These are phyloP conservation scores for Leishmania arabica DNA, from an alignment of 208 protist genomes.

Conservation along the genomic window DNA sequence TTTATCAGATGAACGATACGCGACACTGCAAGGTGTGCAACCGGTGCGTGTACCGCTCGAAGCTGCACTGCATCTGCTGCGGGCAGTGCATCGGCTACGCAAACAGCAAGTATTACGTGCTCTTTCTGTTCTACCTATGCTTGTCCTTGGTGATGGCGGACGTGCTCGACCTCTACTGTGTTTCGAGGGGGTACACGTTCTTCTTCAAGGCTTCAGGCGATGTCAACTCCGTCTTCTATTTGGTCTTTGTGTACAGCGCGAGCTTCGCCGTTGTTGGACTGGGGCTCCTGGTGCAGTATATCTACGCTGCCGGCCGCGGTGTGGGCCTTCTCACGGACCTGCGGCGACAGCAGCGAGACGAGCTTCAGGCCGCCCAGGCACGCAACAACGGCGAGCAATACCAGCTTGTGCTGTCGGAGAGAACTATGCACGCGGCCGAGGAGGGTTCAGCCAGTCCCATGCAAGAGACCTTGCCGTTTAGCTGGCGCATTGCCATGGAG, in stretches of 20 bases:
- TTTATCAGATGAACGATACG: slow-evolving; percentile 75
- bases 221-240: slow-evolving; percentile 28
- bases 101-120: slow-evolving; percentile 84
- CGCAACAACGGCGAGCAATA: slow-evolving; percentile 29
- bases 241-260: slow-evolving; percentile 32
- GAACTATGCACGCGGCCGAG: not conserved
- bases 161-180: slow-evolving; percentile 26
- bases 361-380: slow-evolving; percentile 3
- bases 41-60: slow-evolving; percentile 67
- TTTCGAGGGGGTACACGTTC: slow-evolving; percentile 29
- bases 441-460: slow-evolving; percentile 18
- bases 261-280: slow-evolving; percentile 4
- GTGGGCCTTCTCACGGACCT: slow-evolving; percentile 26
- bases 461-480: slow-evolving; percentile 19
- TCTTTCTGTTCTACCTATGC: slow-evolving; percentile 47
- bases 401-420: slow-evolving; percentile 24
- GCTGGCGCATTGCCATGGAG: slow-evolving; percentile 21
- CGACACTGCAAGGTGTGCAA: slow-evolving; percentile 84
- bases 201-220: slow-evolving; percentile 25
- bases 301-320: slow-evolving; percentile 23
- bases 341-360: slow-evolving; percentile 18
- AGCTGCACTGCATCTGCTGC: slow-evolving; percentile 86
- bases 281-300: slow-evolving; percentile 15
- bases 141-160: slow-evolving; percentile 22
- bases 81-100: slow-evolving; percentile 77